Conservation (phyloP, 306 rosid species). For the Phaseolus lunatus region DNA sequence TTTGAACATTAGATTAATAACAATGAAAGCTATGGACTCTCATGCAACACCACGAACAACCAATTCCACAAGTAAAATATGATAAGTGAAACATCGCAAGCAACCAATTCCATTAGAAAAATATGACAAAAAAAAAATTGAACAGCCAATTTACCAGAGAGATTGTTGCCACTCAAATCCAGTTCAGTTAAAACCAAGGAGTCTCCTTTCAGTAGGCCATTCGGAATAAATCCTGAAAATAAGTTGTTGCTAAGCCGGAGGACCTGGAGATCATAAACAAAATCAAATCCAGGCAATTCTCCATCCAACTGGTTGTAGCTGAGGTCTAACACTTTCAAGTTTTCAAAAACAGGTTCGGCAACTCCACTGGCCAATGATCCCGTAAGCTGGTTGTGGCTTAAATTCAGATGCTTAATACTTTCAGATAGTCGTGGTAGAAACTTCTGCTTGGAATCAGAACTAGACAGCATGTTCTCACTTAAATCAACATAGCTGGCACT, state of each 20-base stretch:
- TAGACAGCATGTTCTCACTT: constrained; percentile 74
- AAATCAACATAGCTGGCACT: constrained; percentile 79
- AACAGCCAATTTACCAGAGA: constrained; percentile 72
- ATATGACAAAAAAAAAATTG: constrained; percentile 8
- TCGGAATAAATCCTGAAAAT: constrained; percentile 85
- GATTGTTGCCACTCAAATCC: constrained; percentile 97
- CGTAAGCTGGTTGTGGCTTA: constrained; percentile 81
- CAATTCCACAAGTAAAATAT: constrained; percentile 17
- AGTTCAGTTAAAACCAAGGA: constrained; percentile 79
- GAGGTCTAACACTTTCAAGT: constrained; percentile 91
- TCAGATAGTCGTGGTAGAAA: constrained; percentile 76
- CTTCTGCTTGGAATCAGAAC: constrained; percentile 66
- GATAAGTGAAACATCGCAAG: neutral
- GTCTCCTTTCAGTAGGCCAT: constrained; percentile 84
- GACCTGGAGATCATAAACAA: constrained; percentile 87
- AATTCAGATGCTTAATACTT: constrained; percentile 76
- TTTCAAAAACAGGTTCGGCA: constrained; percentile 66
- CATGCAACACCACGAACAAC: neutral
- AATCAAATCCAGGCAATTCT: constrained; percentile 91
- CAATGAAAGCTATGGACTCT: constrained; percentile 3
- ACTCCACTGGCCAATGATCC: constrained; percentile 81
- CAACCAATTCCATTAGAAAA: constrained; percentile 20
- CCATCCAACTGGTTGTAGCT: constrained; percentile 92
- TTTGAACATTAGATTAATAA: constrained; percentile 42
- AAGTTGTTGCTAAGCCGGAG: constrained; percentile 91